Conservation (phyloP, 1,284 basidiomycete genomes). For the Naganishia liquefaciens region DNA sequence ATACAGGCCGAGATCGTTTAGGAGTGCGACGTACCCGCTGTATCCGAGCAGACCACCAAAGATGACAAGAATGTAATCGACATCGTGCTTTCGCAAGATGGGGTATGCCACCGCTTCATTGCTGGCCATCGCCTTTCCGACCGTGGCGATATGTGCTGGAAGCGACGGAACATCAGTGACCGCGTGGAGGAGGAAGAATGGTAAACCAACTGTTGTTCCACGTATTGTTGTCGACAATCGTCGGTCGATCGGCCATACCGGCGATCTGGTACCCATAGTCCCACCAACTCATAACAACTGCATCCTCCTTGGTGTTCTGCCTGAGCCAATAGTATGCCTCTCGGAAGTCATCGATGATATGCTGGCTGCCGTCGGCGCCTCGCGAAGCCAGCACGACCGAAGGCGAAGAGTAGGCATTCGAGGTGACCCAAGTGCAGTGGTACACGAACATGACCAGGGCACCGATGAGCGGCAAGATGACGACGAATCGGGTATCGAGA, state of each 20-base stretch:
- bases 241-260: constrained; percentile 86
- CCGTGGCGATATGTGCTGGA: constrained; percentile 88
- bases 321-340: constrained; percentile 99
- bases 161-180: constrained; percentile 26
- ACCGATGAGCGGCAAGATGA: constrained; percentile 73
- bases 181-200: neutral
- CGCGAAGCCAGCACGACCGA: constrained; percentile 89
- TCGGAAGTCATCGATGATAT: constrained; percentile 98
- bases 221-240: constrained; percentile 96
- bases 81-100: constrained; percentile 94
- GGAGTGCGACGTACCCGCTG: constrained; percentile 63
- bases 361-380: constrained; percentile 79
- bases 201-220: constrained; percentile 93
- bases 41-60: constrained; percentile 96
- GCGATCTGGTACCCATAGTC: constrained; percentile 99
- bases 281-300: constrained; percentile 99
- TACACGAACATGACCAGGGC: constrained; percentile 87
- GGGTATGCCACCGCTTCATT: constrained; percentile 94
- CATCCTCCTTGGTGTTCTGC: constrained; percentile 87
- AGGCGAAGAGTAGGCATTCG: constrained; percentile 93
- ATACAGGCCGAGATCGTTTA: neutral
- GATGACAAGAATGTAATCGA: constrained; percentile 96
- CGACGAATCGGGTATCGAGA: constrained; percentile 75
- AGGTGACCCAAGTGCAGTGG: constrained; percentile 97
- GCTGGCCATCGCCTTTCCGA: constrained; percentile 96